Evolutionary conservation across 176 grass and related monocot species (phyloP).

Genomic region (Puya raimondii): DNA sequence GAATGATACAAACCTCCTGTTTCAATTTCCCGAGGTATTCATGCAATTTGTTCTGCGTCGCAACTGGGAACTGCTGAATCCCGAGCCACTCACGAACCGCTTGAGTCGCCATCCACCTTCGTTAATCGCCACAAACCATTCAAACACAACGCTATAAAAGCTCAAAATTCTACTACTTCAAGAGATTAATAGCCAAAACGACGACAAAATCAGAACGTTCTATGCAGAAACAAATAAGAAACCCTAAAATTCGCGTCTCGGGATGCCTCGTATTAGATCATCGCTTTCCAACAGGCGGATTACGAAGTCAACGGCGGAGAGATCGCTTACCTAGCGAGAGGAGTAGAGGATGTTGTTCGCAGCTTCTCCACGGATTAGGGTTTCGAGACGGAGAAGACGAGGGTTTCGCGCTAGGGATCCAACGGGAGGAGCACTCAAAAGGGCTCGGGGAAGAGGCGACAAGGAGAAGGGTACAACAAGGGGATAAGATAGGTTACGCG

Average conservation of each 20-base stretch:
- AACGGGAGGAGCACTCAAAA: no score
- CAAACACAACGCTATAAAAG: neutral
- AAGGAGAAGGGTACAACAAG: no score
- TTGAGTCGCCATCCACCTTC: neutral
- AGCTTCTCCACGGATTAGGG: neutral
- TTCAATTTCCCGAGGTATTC: slow-evolving; percentile 11
- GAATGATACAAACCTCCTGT: slow-evolving; percentile 10
- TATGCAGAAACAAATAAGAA: neutral
- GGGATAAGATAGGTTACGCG: no score
- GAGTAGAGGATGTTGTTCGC: neutral
- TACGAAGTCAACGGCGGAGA: neutral
- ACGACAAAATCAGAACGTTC: neutral
- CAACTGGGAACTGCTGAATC: slow-evolving; percentile 8
- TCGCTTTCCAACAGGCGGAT: no score
- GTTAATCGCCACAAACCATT: neutral
- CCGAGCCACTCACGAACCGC: slow-evolving; percentile 3
- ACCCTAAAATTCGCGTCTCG: neutral
- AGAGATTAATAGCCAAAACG: neutral
- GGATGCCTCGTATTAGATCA: no score
- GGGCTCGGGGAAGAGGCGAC: no score
- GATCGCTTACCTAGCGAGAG: neutral
- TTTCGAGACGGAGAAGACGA: neutral
- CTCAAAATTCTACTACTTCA: neutral
- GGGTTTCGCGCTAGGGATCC: neutral
- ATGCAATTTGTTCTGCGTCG: slow-evolving; percentile 11